phyloP scores from a whole-genome alignment of 192 early-diverging fungal species.

The Backusella liffmaniae region DNA sequence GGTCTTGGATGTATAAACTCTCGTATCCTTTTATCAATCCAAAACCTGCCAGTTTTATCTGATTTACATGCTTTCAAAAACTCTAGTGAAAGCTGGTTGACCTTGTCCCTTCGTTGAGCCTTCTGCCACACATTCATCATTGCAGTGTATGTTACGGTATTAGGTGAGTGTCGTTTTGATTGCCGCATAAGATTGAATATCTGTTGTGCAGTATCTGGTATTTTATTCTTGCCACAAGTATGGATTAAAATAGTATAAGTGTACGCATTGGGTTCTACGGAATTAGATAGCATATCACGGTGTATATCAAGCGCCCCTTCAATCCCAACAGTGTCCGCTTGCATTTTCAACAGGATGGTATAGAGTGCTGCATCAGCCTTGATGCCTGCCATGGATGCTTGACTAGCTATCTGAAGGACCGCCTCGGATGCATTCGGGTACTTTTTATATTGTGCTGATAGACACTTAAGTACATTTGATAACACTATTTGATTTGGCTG shows the following conservation, averaged over 20 bases:
- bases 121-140: conserved; percentile 26
- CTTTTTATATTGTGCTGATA: conserved; percentile 7
- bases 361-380: conserved; percentile 33
- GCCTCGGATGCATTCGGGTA: neutral
- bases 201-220: conserved; percentile 31
- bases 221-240: conserved; percentile 20
- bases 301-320: conserved; percentile 21
- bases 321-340: conserved; percentile 15
- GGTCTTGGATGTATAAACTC: neutral
- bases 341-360: conserved; percentile 32
- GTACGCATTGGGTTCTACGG: conserved; percentile 29
- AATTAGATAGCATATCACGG: conserved; percentile 23
- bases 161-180: conserved; percentile 20
- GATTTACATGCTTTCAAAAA: conserved; percentile 13
- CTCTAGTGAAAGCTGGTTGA: conserved; percentile 3
- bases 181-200: conserved; percentile 36
- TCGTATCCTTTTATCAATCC: conserved; percentile 15
- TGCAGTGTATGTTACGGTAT: conserved; percentile 34
- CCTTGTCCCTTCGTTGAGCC: conserved; percentile 13
- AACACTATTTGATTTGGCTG: conserved; percentile 27
- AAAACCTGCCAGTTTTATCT: conserved; percentile 8
- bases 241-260: conserved; percentile 37
- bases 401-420: conserved; percentile 14
- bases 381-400: conserved; percentile 27
- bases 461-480: conserved; percentile 19